Conservation (phyloP, 805 yeast species). For the Wickerhamiella parazyma region DNA sequence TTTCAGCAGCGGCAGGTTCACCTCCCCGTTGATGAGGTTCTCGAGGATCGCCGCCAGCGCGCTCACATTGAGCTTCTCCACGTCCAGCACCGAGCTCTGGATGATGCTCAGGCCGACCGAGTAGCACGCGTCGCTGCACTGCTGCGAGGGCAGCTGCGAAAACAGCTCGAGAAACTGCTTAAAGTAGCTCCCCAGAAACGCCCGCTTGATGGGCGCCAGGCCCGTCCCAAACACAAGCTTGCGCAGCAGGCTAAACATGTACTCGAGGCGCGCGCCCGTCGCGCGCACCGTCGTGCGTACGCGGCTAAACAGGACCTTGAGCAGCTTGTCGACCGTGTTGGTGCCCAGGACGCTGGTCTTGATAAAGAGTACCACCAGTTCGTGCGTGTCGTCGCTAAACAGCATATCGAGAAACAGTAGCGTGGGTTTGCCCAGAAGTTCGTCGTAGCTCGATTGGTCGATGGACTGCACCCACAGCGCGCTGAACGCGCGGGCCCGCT, state of each 20-base stretch:
- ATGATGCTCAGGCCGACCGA: slow-evolving; percentile 3
- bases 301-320: slow-evolving; percentile 39
- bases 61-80: not conserved
- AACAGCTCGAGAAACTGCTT: slow-evolving; percentile 6
- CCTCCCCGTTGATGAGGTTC: not conserved
- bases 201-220: slow-evolving; percentile 2
- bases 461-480: slow-evolving; percentile 65
- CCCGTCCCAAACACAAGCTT: not conserved
- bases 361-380: slow-evolving; percentile 6
- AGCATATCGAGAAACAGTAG: slow-evolving; percentile 52
- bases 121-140: slow-evolving; percentile 1
- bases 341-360: slow-evolving; percentile 15
- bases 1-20: slow-evolving; percentile 4
- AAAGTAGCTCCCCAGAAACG: slow-evolving; percentile 1
- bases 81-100: slow-evolving; percentile 3
- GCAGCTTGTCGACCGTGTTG: slow-evolving; percentile 48
- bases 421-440: slow-evolving; percentile 47
- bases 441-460: slow-evolving; percentile 32
- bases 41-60: not conserved
- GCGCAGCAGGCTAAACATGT: not conserved
- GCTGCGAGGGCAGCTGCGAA: not conserved
- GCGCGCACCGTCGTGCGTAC: not conserved
- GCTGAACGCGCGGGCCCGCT: slow-evolving; percentile 42
- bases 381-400: not conserved
- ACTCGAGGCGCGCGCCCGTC: slow-evolving; percentile 4